Evolutionary conservation across 805 yeast genomes (phyloP).

Genomic region (Candida wancherniae): DNA sequence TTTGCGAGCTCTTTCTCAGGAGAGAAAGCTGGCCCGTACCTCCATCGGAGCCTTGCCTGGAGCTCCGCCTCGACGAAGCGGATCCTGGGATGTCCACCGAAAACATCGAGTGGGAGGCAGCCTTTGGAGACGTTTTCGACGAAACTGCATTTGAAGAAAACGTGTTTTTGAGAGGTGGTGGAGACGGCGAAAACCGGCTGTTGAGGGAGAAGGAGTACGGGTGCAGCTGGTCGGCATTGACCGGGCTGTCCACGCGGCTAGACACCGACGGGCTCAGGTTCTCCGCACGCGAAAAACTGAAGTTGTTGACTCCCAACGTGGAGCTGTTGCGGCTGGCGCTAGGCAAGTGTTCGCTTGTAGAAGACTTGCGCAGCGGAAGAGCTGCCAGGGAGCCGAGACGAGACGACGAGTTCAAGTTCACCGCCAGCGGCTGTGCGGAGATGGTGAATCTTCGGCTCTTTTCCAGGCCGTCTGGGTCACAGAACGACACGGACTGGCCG

Average conservation of each 20-base stretch:
- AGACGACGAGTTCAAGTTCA: constrained; percentile 15
- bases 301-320: constrained; percentile 8
- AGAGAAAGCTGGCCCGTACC: constrained; percentile 11
- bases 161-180: constrained; percentile 6
- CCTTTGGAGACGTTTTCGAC: constrained; percentile 5
- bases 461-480: constrained; percentile 32
- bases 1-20: constrained; percentile 14
- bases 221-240: constrained; percentile 6
- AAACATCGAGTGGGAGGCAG: constrained; percentile 5
- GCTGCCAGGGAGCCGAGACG: constrained; percentile 9
- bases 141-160: constrained; percentile 1
- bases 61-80: constrained; percentile 8
- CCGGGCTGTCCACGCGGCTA: constrained; percentile 9
- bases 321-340: constrained; percentile 8
- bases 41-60: constrained; percentile 14
- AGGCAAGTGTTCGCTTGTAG: constrained; percentile 8
- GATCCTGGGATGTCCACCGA: constrained; percentile 7
- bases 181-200: constrained; percentile 10
- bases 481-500: constrained; percentile 29
- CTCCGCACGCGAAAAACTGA: constrained; percentile 1
- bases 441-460: constrained; percentile 39
- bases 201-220: constrained; percentile 4
- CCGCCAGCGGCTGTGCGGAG: constrained; percentile 39
- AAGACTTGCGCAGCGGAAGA: constrained; percentile 9
- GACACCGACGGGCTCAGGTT: not conserved